Evolutionary conservation across 208 protist species (phyloP), one percentile per base, ranked within the genome.

Genomic region (Leishmania mexicana): DNA sequence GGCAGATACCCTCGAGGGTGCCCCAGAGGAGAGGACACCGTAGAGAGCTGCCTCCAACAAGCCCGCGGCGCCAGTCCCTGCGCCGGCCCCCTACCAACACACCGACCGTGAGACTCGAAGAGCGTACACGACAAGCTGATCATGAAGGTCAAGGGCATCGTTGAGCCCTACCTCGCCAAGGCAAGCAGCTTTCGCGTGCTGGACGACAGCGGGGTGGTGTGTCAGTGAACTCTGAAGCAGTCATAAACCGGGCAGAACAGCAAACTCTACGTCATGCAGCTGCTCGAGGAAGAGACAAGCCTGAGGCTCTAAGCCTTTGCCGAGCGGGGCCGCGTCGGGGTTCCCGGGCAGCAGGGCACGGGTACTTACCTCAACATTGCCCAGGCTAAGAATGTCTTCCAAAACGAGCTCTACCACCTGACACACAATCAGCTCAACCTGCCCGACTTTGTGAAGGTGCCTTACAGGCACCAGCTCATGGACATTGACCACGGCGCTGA

Each of bases 241-340:
- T 96, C 92, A 1, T 94, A 98, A 81, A 86, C 94, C 24, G 49
- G 76, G 40, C 49, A 72, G 40, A 97, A 96, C 85, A 97, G 97
- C 81, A 96, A 96, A 81, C 97, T 93, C 81, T 97, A 96, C 83
- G 80, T 96, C n/a, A 78, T 97, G 35, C 94, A 98, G 86, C 83
- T 96, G 0, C 83, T 98, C 38, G 81, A 96, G 83, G 85, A 90
- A 5, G 92, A 96, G 73, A 24, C 15, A 70, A 38, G 70, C 10
- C 74, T 58, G 13, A 21, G 67, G 11, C 95, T 86, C 54, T 91
- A 90, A 77, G 64, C 95, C 74, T 97, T 93, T 80, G 95, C 92
- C 10, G 89, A 92, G 7, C 96, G 93, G 92, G 96, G 92, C 57
- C 86, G 94, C 35, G 90, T 97, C n/a, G 95, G 94, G 21, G 82